Percentiles rank a stretch among this genome's conserved stretches.
These are phyloP conservation scores for Handroanthus guayacan DNA, from an alignment of 257 asterid species.

Conservation along the genomic window DNA sequence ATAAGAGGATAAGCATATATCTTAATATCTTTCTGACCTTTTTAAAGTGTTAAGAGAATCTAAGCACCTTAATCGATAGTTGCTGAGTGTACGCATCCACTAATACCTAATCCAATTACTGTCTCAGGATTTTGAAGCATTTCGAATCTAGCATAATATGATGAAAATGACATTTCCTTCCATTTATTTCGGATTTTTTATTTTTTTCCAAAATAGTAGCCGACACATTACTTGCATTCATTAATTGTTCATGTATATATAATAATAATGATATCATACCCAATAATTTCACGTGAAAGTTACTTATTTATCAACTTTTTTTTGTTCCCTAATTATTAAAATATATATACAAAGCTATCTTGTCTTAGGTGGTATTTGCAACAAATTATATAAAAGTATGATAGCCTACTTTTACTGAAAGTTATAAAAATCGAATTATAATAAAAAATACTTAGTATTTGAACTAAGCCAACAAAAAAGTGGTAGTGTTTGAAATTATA, in stretches of 20 bases:
- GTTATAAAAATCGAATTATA: no score
- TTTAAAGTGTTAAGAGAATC: background rate
- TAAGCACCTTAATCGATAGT: background rate
- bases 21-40: background rate
- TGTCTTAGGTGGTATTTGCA: no score
- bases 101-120: background rate
- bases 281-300: background rate
- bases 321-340: no score
- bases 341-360: no score
- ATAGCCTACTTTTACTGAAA: no score
- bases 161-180: background rate
- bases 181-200: background rate
- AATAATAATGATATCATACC: background rate
- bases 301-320: no score
- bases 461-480: no score
- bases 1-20: no score
- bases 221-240: background rate
- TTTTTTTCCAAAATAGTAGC: background rate
- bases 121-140: background rate
- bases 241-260: background rate
- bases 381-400: no score
- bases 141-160: background rate
- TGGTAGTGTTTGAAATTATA: no score
- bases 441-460: no score
- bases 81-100: background rate